Percentiles rank a stretch among this genome's conserved stretches.
phyloP scores from a whole-genome alignment of 768 basidiomycete genomes.

The Leccinum uliginosum region DNA sequence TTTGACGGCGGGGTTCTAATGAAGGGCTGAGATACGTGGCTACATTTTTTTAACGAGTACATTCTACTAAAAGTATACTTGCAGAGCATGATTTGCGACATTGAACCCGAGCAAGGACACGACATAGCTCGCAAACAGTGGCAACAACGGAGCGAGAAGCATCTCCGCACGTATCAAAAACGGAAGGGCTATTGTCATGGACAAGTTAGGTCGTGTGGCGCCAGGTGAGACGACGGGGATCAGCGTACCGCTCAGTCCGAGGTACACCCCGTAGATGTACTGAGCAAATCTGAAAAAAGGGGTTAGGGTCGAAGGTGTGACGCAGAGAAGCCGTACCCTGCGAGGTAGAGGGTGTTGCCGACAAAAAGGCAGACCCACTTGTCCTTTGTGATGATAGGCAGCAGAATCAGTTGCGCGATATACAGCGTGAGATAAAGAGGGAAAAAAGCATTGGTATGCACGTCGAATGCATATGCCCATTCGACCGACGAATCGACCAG shows the following conservation, averaged over 20 bases:
- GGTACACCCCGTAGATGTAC: constrained; percentile 88
- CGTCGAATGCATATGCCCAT: constrained; percentile 95
- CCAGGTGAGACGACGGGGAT: constrained; percentile 1
- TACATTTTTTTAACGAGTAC: constrained; percentile 8
- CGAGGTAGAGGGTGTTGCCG: constrained; percentile 76
- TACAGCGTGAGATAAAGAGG: constrained; percentile 89
- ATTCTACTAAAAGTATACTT: constrained; percentile 65
- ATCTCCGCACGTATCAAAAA: constrained; percentile 89
- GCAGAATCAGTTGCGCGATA: constrained; percentile 80
- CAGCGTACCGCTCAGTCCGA: constrained; percentile 71
- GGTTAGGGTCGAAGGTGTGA: constrained; percentile 5
- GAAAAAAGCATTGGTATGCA: constrained; percentile 96
- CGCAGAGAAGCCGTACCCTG: constrained; percentile 53
- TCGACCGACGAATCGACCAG: constrained; percentile 72
- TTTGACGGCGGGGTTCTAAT: constrained; percentile 28
- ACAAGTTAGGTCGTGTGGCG: constrained; percentile 9
- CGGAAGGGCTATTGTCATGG: constrained; percentile 62
- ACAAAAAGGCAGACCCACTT: constrained; percentile 95
- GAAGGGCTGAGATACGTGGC: constrained; percentile 7
- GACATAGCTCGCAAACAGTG: constrained; percentile 82
- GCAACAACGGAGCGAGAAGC: constrained; percentile 85
- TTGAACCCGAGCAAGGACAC: constrained; percentile 89
- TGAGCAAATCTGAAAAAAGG: constrained; percentile 63
- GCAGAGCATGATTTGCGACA: constrained; percentile 76
- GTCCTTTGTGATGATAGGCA: constrained; percentile 75